Conservation (phyloP, 352 stramenopile species). For the Phytopythium mirpurense region DNA sequence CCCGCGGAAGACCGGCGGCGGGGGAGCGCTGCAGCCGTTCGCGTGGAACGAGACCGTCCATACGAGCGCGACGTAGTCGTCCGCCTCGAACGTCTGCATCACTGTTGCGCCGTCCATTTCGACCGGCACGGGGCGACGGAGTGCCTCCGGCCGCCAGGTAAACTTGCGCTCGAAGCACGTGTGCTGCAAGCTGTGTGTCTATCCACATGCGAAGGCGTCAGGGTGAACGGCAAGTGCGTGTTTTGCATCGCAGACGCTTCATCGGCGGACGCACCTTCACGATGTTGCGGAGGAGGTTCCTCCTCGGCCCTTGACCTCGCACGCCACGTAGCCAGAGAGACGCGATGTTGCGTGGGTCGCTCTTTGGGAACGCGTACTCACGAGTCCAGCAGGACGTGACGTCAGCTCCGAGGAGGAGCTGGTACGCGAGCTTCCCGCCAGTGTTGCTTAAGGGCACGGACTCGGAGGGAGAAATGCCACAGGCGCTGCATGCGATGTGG, state of each 20-base stretch:
- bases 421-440: conserved; percentile 2
- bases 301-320: background rate
- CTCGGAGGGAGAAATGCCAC: background rate
- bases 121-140: background rate
- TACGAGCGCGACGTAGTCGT: conserved; percentile 1
- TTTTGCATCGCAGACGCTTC: too few relatives aligned
- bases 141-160: background rate
- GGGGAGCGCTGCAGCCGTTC: background rate
- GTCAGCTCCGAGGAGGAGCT: conserved; percentile 1
- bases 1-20: conserved; percentile 1
- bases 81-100: conserved; percentile 2
- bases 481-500: conserved; percentile 1
- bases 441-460: background rate
- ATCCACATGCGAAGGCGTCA: too few relatives aligned
- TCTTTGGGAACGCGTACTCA: background rate
- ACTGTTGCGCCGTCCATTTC: conserved; percentile 1
- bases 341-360: conserved; percentile 1
- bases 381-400: background rate
- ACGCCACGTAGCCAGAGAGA: conserved; percentile 1
- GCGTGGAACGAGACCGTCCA: conserved; percentile 5
- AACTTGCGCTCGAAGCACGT: conserved; percentile 1
- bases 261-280: conserved; percentile 5
- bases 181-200: background rate
- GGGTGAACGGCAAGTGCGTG: background rate
- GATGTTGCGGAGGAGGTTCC: background rate